These are phyloP conservation scores for Triticum urartu DNA, from an alignment of 176 grass and related monocot genomes.

Conservation along the genomic window DNA sequence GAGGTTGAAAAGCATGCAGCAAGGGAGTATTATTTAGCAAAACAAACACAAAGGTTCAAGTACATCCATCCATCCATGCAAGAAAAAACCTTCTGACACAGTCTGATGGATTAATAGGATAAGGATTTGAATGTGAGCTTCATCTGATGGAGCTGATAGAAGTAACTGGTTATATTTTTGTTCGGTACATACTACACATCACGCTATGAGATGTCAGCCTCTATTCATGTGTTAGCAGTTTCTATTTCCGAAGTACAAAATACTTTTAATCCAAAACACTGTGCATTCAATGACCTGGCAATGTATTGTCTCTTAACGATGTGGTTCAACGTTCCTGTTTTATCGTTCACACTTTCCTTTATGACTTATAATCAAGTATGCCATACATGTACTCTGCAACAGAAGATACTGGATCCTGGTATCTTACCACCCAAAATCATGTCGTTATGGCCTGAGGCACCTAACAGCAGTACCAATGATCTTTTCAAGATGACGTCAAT, in stretches of 20 bases:
- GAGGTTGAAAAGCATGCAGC: slow-evolving; percentile 10
- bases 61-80: neutral
- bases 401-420: neutral
- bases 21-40: neutral
- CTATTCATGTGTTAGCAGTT: neutral
- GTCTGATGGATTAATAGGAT: neutral
- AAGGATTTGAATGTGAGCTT: neutral
- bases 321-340: neutral
- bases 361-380: neutral
- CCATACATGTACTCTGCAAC: neutral
- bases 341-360: neutral
- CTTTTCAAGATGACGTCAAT: neutral
- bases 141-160: neutral
- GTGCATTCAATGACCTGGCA: neutral
- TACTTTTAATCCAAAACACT: neutral
- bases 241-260: neutral
- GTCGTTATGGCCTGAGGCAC: neutral
- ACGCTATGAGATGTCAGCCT: neutral
- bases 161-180: neutral
- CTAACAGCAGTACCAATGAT: neutral
- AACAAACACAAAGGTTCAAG: neutral
- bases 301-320: neutral
- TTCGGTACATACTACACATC: neutral
- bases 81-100: neutral
- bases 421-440: neutral